phyloP scores from a whole-genome alignment of 805 yeast genomes.

The Teunomyces aglyptinius region DNA sequence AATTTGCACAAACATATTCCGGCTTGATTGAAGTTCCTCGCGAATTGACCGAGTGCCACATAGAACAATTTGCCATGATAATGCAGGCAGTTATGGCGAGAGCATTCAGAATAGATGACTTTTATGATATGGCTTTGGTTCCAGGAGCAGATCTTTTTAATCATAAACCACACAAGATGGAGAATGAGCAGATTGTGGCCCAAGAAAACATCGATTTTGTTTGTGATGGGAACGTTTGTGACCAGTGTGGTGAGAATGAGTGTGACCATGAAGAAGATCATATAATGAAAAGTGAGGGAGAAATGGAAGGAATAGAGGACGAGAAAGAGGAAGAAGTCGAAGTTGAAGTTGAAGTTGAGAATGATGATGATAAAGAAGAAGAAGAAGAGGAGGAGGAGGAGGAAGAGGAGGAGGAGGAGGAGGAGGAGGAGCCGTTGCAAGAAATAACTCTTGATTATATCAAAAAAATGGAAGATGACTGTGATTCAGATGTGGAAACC shows the following conservation, averaged over 20 bases:
- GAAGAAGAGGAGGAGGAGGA: conserved; percentile 11
- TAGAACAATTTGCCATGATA: conserved; percentile 44
- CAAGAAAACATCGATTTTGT: conserved; percentile 67
- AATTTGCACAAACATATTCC: conserved; percentile 37
- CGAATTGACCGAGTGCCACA: conserved; percentile 26
- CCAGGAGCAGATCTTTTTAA: conserved; percentile 93
- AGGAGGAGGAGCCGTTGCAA: conserved; percentile 15
- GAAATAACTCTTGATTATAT: conserved; percentile 33
- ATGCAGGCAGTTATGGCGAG: conserved; percentile 68
- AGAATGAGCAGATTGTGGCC: conserved; percentile 11
- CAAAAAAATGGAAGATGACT: conserved; percentile 22
- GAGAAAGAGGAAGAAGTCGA: conserved; percentile 15
- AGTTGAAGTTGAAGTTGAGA: conserved; percentile 15
- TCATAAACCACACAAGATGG: conserved; percentile 47
- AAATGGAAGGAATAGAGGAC: conserved; percentile 14
- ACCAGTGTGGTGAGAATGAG: conserved; percentile 22
- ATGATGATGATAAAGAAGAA: neutral
- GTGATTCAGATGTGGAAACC: conserved; percentile 17
- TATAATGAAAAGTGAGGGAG: conserved; percentile 19
- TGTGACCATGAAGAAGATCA: conserved; percentile 22
- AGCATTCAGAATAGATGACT: conserved; percentile 78
- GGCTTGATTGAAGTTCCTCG: conserved; percentile 34
- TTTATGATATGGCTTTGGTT: conserved; percentile 71
- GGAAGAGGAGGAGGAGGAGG: conserved; percentile 19
- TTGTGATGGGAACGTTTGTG: conserved; percentile 32